Evolutionary conservation across 192 early-diverging fungal species (phyloP).

Genomic region (Coemansia umbellata): DNA sequence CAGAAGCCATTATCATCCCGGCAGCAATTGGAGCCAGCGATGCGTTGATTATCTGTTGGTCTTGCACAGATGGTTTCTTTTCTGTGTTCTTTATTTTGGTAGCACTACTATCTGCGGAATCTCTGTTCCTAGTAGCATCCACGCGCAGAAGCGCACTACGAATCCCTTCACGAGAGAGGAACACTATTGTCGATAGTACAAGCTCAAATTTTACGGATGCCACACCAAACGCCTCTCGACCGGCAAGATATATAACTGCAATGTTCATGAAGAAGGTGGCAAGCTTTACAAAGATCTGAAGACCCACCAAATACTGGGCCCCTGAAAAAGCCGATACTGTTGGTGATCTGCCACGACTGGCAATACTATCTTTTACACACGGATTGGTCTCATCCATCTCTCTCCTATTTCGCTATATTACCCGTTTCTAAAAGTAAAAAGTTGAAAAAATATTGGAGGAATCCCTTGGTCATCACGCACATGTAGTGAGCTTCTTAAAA

Average conservation of each 20-base stretch:
- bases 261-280: constrained; percentile 83
- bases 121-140: constrained; percentile 6
- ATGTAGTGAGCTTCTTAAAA: no score
- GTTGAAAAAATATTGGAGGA: no score
- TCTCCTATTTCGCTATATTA: no score
- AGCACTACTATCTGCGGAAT: not conserved
- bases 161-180: constrained; percentile 83
- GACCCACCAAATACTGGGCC: constrained; percentile 67
- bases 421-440: no score
- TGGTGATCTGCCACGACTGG: not conserved
- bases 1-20: constrained; percentile 38
- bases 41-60: constrained; percentile 39
- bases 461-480: no score
- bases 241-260: constrained; percentile 66
- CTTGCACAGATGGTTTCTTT: constrained; percentile 10
- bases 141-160: constrained; percentile 68
- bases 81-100: not conserved
- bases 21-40: constrained; percentile 51
- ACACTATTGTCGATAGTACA: constrained; percentile 82
- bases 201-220: constrained; percentile 83
- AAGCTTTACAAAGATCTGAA: constrained; percentile 71
- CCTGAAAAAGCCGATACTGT: constrained; percentile 59
- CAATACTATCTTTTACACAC: constrained; percentile 1
- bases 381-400: no score
- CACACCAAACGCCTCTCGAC: constrained; percentile 73